phyloP scores from a whole-genome alignment of 2,329 filamentous ascomycete genomes.

The Ceratocystis ficicola region DNA sequence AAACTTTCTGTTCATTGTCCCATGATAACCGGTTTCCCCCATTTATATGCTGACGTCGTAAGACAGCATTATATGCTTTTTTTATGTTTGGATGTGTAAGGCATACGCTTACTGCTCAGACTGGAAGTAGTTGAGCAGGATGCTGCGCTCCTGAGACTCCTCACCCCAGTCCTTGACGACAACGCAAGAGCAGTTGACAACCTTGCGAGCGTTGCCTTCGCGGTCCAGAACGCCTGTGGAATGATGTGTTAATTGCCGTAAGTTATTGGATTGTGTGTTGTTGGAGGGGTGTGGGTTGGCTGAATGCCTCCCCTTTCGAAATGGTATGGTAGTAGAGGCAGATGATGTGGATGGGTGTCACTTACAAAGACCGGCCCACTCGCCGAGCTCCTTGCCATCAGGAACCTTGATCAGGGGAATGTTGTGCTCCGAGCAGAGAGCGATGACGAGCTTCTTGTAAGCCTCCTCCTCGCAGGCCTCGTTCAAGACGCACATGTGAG shows the following conservation, averaged over 20 bases:
- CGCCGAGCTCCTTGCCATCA: slow-evolving; percentile 98
- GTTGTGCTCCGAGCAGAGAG: slow-evolving; percentile 98
- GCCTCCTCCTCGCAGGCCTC: slow-evolving; percentile 99
- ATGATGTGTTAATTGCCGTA: slow-evolving; percentile 27
- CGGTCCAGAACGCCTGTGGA: slow-evolving; percentile 83
- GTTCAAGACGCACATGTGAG: slow-evolving; percentile 99
- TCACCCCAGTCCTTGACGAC: slow-evolving; percentile 99
- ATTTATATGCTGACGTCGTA: slow-evolving; percentile 25
- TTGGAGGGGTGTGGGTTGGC: not conserved
- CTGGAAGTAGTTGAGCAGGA: slow-evolving; percentile 99
- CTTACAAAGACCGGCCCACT: slow-evolving; percentile 99
- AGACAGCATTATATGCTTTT: slow-evolving; percentile 28
- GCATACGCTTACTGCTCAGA: slow-evolving; percentile 53
- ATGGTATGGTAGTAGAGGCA: too few relatives aligned
- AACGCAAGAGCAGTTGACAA: slow-evolving; percentile 99
- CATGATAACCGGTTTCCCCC: slow-evolving; percentile 21
- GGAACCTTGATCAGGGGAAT: slow-evolving; percentile 99
- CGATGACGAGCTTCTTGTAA: slow-evolving; percentile 99
- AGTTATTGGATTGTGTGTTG: not conserved
- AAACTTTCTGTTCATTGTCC: slow-evolving; percentile 17
- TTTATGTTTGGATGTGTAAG: slow-evolving; percentile 30
- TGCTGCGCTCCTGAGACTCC: slow-evolving; percentile 96
- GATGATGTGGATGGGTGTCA: not conserved
- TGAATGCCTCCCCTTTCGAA: not conserved
- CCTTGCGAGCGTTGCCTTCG: slow-evolving; percentile 98